Evolutionary conservation across 2,329 filamentous ascomycete species (phyloP).

Genomic region (Botrytis elliptica): DNA sequence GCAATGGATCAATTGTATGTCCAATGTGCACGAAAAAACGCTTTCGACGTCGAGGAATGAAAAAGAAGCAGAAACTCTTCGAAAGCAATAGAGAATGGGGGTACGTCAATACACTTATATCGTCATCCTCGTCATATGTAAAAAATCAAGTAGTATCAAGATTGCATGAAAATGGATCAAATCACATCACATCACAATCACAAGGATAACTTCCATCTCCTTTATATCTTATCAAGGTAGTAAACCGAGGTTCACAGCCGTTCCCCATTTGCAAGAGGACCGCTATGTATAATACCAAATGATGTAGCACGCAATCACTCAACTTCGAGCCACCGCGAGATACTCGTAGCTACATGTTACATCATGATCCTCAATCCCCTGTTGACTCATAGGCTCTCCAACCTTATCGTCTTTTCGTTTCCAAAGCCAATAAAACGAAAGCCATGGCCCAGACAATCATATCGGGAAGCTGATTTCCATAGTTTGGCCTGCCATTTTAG

Average conservation of each 20-base stretch:
- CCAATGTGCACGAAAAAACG: background rate
- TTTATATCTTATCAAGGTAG: background rate
- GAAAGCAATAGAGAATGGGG: background rate
- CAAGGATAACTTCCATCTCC: background rate
- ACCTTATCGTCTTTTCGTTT: background rate
- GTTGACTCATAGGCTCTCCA: background rate
- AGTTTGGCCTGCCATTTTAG: background rate
- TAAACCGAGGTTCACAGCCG: background rate
- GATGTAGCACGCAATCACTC: background rate
- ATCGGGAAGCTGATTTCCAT: background rate
- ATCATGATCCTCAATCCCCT: slow-evolving; percentile 1
- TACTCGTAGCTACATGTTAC: background rate
- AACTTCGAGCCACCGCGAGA: background rate
- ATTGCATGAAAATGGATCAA: slow-evolving; percentile 2
- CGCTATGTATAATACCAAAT: background rate
- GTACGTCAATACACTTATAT: background rate
- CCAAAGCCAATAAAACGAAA: background rate
- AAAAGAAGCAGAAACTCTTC: too few relatives aligned
- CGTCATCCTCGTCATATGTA: too few relatives aligned
- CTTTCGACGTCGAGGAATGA: background rate
- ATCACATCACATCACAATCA: background rate
- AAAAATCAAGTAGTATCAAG: background rate
- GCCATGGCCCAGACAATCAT: background rate
- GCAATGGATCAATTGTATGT: background rate
- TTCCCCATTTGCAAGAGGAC: background rate